A percentile compares a stretch with the other conserved stretches of the same genome.
Evolutionary conservation across 2,329 filamentous ascomycete genomes (phyloP).

Genomic region (Scedosporium minutisporum): DNA sequence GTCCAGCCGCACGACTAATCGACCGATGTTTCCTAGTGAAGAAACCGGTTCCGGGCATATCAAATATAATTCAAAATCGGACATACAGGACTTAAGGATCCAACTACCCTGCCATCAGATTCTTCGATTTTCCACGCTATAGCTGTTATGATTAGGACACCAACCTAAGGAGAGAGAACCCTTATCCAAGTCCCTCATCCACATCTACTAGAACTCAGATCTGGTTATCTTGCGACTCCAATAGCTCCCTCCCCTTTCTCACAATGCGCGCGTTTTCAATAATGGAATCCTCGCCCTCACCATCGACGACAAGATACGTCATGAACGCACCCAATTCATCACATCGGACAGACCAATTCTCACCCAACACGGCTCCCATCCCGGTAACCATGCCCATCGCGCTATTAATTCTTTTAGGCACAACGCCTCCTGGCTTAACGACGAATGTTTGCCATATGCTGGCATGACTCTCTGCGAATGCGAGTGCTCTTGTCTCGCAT

Average conservation of each 20-base stretch:
- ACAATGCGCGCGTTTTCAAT: conserved; percentile 15
- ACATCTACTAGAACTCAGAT: no score
- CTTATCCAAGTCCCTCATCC: no score
- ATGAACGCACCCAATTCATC: conserved; percentile 17
- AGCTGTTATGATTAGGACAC: no score
- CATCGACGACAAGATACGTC: conserved; percentile 13
- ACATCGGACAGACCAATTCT: conserved; percentile 13
- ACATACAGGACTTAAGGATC: no score
- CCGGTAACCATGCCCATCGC: neutral
- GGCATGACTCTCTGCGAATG: neutral
- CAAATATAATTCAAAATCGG: no score
- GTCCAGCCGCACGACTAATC: no score
- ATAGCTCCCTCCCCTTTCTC: conserved; percentile 14
- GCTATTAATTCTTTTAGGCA: neutral
- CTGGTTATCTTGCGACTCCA: neutral
- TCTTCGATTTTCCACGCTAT: no score
- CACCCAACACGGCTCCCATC: conserved; percentile 10
- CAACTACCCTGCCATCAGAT: no score
- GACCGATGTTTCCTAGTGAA: no score
- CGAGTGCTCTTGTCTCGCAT: conserved; percentile 11
- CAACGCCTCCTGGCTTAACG: neutral
- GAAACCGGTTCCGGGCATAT: no score
- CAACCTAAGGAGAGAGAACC: no score
- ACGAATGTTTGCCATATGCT: neutral
- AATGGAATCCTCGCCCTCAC: conserved; percentile 12